Percentiles rank a stretch among this genome's conserved stretches.
These are phyloP conservation scores for Haplographium delicatum DNA, from an alignment of 495 filamentous ascomycete species.

Conservation along the genomic window DNA sequence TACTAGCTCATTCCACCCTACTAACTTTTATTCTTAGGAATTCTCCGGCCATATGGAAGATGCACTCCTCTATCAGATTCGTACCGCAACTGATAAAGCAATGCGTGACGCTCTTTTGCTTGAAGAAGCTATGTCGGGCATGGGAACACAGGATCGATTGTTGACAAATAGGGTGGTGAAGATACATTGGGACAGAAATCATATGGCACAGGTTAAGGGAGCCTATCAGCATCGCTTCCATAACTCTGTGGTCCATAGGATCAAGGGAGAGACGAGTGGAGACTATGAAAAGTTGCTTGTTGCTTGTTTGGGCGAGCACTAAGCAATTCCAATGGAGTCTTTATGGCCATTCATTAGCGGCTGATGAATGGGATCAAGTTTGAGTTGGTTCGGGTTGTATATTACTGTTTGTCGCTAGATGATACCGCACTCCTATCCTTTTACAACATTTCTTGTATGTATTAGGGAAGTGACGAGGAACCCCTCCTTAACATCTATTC, in stretches of 20 bases:
- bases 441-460: no score
- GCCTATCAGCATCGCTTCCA: conserved; percentile 64
- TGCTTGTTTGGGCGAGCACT: conserved; percentile 35
- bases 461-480: no score
- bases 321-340: no score
- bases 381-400: no score
- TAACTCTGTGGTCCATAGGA: conserved; percentile 55
- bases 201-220: conserved; percentile 66
- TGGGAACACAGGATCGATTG: conserved; percentile 79
- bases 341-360: no score
- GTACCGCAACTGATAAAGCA: conserved; percentile 70
- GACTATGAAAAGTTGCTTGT: conserved; percentile 71
- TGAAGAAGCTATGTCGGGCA: conserved; percentile 80
- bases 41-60: conserved; percentile 92
- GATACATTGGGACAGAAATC: conserved; percentile 69
- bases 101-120: conserved; percentile 74
- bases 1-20: not conserved
- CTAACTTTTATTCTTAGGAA: conserved; percentile 38
- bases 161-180: conserved; percentile 70
- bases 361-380: no score
- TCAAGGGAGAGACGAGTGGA: conserved; percentile 79
- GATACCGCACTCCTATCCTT: no score
- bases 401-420: no score
- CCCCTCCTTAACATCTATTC: no score
- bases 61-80: conserved; percentile 72